Conservation (phyloP, 2,329 filamentous ascomycete species). For the Graphilbum fragrans region DNA sequence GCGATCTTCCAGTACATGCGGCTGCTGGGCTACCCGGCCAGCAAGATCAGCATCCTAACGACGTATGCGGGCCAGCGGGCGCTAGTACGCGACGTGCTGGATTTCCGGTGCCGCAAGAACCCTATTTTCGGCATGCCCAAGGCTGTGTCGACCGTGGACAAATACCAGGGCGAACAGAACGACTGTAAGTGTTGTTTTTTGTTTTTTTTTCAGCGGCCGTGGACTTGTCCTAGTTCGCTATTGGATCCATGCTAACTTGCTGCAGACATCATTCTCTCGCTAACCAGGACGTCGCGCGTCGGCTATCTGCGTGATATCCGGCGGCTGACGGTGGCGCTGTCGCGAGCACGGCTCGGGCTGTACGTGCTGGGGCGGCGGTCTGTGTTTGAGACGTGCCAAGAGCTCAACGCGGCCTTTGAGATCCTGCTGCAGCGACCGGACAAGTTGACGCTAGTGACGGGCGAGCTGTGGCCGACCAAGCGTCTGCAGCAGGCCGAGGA, state of each 20-base stretch:
- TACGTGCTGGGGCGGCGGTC: constrained; percentile 83
- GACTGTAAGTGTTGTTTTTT: constrained; percentile 57
- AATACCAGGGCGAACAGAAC: constrained; percentile 98
- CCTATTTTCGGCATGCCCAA: constrained; percentile 79
- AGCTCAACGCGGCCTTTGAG: constrained; percentile 78
- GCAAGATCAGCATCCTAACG: constrained; percentile 75
- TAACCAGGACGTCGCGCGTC: constrained; percentile 77
- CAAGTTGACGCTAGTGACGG: constrained; percentile 68
- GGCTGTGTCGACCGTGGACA: constrained; percentile 90
- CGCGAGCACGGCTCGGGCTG: constrained; percentile 78
- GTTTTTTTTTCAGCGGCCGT: background rate
- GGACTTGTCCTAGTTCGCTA: too few relatives aligned
- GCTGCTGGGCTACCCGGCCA: constrained; percentile 77
- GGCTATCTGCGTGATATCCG: constrained; percentile 91
- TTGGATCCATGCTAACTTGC: too few relatives aligned
- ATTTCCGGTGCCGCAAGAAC: constrained; percentile 71
- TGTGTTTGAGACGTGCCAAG: constrained; percentile 80
- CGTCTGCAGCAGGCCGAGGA: constrained; percentile 30
- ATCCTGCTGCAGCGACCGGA: constrained; percentile 65
- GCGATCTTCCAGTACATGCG: constrained; percentile 97
- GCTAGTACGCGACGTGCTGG: constrained; percentile 75
- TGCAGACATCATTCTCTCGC: constrained; percentile 82
- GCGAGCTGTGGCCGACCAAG: constrained; percentile 71
- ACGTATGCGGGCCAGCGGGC: constrained; percentile 90
- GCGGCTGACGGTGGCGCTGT: constrained; percentile 86